These are phyloP conservation scores for Globisporangium middletonii DNA, from an alignment of 352 stramenopile species.

Conservation along the genomic window DNA sequence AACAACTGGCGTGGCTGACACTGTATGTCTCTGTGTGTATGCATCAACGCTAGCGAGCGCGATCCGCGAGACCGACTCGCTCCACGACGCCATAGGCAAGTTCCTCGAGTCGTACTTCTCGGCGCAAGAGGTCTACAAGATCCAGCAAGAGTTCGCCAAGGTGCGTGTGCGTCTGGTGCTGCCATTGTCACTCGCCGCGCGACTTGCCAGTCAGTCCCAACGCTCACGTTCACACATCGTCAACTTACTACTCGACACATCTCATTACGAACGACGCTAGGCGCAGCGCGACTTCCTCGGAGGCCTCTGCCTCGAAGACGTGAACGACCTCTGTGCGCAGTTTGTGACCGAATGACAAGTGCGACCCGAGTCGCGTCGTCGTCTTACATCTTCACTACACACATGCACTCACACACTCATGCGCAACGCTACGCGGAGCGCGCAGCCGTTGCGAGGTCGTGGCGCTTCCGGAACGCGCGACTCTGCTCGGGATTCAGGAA, in stretches of 20 bases:
- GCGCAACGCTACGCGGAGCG: too few species aligned
- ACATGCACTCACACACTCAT: not conserved
- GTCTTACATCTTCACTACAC: not conserved
- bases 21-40: not conserved
- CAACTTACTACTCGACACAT: too few species aligned
- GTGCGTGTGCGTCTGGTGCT: constrained; percentile 24
- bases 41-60: constrained; percentile 9
- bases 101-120: constrained; percentile 64
- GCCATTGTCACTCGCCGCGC: not conserved
- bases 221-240: constrained; percentile 3
- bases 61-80: constrained; percentile 35
- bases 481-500: constrained; percentile 57
- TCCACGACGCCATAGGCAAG: constrained; percentile 46
- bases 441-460: constrained; percentile 9
- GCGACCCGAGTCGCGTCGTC: too few species aligned
- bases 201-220: not conserved
- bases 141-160: constrained; percentile 61
- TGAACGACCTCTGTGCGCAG: constrained; percentile 68
- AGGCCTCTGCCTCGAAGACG: constrained; percentile 54
- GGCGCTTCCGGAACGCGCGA: constrained; percentile 37
- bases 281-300: constrained; percentile 48
- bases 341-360: constrained; percentile 22
- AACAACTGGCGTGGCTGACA: not conserved
- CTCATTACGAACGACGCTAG: constrained; percentile 1
- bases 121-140: constrained; percentile 42